Evolutionary conservation across 805 yeast genomes (phyloP).

Genomic region (Suhomyces emberorum): DNA sequence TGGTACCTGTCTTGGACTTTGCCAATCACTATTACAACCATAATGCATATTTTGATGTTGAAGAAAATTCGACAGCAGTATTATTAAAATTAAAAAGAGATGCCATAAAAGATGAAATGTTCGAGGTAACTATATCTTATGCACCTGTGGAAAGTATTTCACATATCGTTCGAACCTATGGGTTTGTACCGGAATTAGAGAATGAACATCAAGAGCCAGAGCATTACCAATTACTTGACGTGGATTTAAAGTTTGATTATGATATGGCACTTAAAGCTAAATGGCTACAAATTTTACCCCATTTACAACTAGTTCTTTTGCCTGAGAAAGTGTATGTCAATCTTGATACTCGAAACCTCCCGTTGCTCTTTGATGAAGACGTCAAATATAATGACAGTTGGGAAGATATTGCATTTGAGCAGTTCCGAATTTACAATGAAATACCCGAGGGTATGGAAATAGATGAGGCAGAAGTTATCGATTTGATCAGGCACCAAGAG

Average conservation of each 20-base stretch:
- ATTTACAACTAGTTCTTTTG: slow-evolving; percentile 18
- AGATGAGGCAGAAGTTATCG: slow-evolving; percentile 24
- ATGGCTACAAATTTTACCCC: slow-evolving; percentile 29
- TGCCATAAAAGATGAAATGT: neutral
- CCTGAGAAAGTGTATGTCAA: slow-evolving; percentile 14
- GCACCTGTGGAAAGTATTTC: slow-evolving; percentile 20
- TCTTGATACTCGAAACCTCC: slow-evolving; percentile 15
- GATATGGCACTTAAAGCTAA: slow-evolving; percentile 16
- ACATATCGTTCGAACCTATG: slow-evolving; percentile 27
- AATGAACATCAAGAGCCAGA: neutral
- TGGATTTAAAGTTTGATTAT: slow-evolving; percentile 6
- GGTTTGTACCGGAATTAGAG: slow-evolving; percentile 24
- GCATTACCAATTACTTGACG: slow-evolving; percentile 14
- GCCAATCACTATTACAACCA: slow-evolving; percentile 53
- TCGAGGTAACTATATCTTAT: slow-evolving; percentile 26
- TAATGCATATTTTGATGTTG: slow-evolving; percentile 64
- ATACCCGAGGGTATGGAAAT: slow-evolving; percentile 20
- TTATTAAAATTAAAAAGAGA: slow-evolving; percentile 24
- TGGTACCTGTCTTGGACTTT: slow-evolving; percentile 68
- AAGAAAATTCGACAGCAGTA: slow-evolving; percentile 41
- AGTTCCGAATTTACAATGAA: slow-evolving; percentile 14
- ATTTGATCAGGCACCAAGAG: slow-evolving; percentile 23
- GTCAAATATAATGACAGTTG: slow-evolving; percentile 13
- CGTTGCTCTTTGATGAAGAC: slow-evolving; percentile 13
- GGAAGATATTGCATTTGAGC: slow-evolving; percentile 17